Conservation (phyloP, 495 filamentous ascomycete genomes). For the Umbilicaria muhlenbergii region DNA sequence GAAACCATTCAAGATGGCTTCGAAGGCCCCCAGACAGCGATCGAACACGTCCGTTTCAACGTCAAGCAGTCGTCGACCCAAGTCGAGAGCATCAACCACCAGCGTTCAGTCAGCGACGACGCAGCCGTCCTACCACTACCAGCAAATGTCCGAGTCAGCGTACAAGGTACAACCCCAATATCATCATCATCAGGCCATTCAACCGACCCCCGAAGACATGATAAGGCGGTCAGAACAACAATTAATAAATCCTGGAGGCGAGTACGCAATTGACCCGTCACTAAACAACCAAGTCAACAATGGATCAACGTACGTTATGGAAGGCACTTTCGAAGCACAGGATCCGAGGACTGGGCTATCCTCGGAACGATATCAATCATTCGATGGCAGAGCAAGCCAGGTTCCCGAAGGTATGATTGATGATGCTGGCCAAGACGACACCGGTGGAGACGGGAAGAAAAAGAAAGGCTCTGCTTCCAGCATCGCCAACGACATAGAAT, state of each 20-base stretch:
- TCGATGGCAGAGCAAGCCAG: conserved; percentile 51
- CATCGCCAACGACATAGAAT: conserved; percentile 78
- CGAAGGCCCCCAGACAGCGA: conserved; percentile 24
- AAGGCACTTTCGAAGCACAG: conserved; percentile 21
- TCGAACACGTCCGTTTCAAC: conserved; percentile 42
- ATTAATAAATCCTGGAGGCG: conserved; percentile 35
- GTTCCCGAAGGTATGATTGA: conserved; percentile 44
- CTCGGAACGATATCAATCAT: conserved; percentile 30
- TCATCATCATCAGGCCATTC: conserved; percentile 33
- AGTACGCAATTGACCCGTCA: conserved; percentile 31
- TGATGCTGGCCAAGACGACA: conserved; percentile 38
- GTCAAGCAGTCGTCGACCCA: conserved; percentile 45
- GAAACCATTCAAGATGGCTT: conserved; percentile 9
- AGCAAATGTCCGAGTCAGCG: conserved; percentile 33
- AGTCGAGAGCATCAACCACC: conserved; percentile 74
- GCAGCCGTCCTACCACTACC: conserved; percentile 45
- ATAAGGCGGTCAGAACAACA: conserved; percentile 40
- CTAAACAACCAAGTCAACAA: conserved; percentile 30
- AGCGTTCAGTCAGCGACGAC: conserved; percentile 57
- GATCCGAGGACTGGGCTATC: conserved; percentile 16
- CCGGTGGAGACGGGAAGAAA: conserved; percentile 42
- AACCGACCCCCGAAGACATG: conserved; percentile 46
- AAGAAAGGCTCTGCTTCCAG: conserved; percentile 57
- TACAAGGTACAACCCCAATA: conserved; percentile 38
- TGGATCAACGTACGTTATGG: conserved; percentile 32